Base-by-base conservation (phyloP, 768 basidiomycete species). In the Hygrocybe punicea region DNA sequence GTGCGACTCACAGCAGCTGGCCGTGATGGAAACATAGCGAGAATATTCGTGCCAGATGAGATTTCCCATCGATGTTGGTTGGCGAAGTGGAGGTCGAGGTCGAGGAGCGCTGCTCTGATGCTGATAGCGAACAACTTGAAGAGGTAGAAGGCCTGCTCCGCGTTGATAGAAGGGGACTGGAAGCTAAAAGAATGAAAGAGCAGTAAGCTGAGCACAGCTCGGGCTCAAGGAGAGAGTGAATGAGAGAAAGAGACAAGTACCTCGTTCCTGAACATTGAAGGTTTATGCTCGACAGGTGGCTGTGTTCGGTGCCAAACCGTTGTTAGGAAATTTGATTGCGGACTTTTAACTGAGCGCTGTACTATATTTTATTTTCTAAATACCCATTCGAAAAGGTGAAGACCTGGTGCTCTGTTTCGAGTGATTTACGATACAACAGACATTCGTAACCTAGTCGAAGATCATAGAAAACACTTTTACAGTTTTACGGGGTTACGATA, bases 31-130 rank as follows among this genome's bases (percentile, higher is more conserved):
- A 62, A 90, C 77, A 53, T 79, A 77, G 60, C 88, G 88, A 63
- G 84, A 76, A 68, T 89, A 84, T 63, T 90, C 83, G 71, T 90
- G 84, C 90, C 90, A 91, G 63, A 92, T 72, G 62, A 93, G 79
- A 49, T 84, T 85, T 60, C 90, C 91, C 91, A 93, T 93, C 60
- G 59, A 71, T 62, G 47, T 55, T 51, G 53, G 34, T 53, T 57
- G 54, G 59, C 36, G 56, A 45, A 62, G 57, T 51, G 47, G 58
- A 55, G 60, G 60, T 58, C 49, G 57, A 55, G 53, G 48, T 51
- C 57, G 60, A 52, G 59, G 69, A 65, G 66, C 64, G 55, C 67
- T 63, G 68, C 64, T 65, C 63, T 45, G 35, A 53, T 54, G 52
- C 51, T 55, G 19, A 50, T 25, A 19, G 57, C 55, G 53, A 62